Percentiles rank a stretch among this genome's conserved stretches.
These are phyloP conservation scores for Russula sp. DNA, from an alignment of 768 basidiomycete genomes.

Conservation along the genomic window DNA sequence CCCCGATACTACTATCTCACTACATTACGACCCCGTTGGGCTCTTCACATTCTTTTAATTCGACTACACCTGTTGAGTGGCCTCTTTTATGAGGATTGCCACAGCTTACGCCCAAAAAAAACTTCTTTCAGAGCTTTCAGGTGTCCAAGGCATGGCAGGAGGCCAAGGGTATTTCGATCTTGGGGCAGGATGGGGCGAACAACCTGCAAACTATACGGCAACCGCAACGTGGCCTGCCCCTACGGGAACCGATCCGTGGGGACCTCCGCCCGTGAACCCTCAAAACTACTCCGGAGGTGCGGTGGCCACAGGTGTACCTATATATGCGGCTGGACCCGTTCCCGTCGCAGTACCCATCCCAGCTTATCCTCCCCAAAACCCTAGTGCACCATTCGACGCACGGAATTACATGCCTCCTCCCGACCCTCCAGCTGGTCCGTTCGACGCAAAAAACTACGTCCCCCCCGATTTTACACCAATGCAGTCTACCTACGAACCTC, in stretches of 20 bases:
- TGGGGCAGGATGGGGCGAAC: conserved; percentile 17
- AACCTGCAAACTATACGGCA: neutral
- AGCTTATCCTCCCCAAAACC: neutral
- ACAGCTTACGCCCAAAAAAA: conserved; percentile 8
- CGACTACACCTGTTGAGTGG: conserved; percentile 3
- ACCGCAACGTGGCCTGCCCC: conserved; percentile 3
- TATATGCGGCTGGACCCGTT: conserved; percentile 4
- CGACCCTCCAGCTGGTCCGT: neutral
- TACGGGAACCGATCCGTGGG: conserved; percentile 20
- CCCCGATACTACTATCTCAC: neutral
- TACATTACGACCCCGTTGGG: conserved; percentile 6
- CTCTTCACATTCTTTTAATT: conserved; percentile 5
- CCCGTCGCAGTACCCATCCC: conserved; percentile 8
- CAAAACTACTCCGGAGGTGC: conserved; percentile 22
- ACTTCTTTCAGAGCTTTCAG: conserved; percentile 17
- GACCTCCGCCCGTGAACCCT: conserved; percentile 1
- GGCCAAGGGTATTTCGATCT: conserved; percentile 2
- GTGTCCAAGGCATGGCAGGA: conserved; percentile 19
- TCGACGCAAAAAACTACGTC: conserved; percentile 22
- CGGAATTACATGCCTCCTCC: conserved; percentile 20
- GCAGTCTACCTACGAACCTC: conserved; percentile 25
- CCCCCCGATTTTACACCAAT: conserved; percentile 13
- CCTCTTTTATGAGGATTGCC: conserved; percentile 11
- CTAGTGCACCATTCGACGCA: conserved; percentile 10
- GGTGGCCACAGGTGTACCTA: conserved; percentile 14